A percentile compares a stretch with the other conserved stretches of the same genome.
These are phyloP conservation scores for Blastomyces gilchristii DNA, from an alignment of 2,329 filamentous ascomycete species.

Conservation along the genomic window DNA sequence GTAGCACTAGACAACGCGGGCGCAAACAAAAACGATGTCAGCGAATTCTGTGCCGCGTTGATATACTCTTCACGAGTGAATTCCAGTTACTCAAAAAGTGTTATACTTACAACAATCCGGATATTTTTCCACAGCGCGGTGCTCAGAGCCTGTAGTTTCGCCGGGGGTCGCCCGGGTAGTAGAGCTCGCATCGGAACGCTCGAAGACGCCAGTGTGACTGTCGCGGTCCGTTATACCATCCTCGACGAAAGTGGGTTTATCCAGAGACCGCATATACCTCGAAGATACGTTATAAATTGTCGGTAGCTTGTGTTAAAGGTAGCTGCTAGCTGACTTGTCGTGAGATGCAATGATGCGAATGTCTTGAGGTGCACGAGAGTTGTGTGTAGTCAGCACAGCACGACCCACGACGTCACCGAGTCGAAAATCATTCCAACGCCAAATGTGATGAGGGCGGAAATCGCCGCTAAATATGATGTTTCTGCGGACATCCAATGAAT, in stretches of 20 bases:
- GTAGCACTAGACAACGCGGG: constrained; percentile 53
- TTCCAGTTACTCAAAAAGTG: not conserved
- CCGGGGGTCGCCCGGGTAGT: constrained; percentile 67
- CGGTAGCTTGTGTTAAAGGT: not conserved
- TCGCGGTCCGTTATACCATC: constrained; percentile 15
- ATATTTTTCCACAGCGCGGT: constrained; percentile 62
- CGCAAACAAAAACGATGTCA: constrained; percentile 2
- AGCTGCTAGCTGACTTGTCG: not conserved
- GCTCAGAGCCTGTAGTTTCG: constrained; percentile 66
- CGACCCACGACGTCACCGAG: not conserved
- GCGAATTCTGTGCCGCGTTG: not conserved
- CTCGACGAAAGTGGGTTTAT: not conserved
- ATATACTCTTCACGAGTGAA: not conserved
- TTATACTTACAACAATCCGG: constrained; percentile 56
- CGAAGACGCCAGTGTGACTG: constrained; percentile 11
- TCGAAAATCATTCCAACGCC: not conserved
- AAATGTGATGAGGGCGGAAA: not conserved
- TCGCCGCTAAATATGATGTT: not conserved
- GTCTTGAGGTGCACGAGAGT: not conserved
- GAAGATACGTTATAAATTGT: not conserved
- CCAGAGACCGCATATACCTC: not conserved
- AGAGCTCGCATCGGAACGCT: constrained; percentile 59
- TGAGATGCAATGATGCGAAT: not conserved
- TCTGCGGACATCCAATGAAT: not conserved
- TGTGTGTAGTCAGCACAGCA: not conserved